Base-by-base conservation (phyloP, 805 yeast species). In the Candida germanica region DNA sequence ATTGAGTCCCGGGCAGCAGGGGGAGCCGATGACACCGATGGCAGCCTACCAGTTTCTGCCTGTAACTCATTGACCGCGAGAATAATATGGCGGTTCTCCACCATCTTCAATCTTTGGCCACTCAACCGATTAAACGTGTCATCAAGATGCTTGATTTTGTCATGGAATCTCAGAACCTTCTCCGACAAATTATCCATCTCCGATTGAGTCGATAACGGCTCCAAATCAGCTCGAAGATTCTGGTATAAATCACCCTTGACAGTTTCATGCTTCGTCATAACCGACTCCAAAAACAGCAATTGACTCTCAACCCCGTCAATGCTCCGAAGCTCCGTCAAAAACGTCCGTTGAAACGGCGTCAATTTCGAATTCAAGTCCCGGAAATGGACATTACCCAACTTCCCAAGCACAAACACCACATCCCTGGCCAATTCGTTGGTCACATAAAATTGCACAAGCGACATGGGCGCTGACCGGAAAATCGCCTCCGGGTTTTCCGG, bases 191-290 rank as follows among this genome's bases (percentile, higher is more conserved):
- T 56, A 42, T 65, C 70, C 52, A 65, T 53, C 25, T 61, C 68
- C 8, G 66, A 53, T 2, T 56, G 33, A 5, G 61, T 33, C 4
- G 69, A 69, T 28, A 65, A 50, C 3, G 79, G 77, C 34, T 75
- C 68, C 48, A 84, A 74, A 41, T 89, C 87, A 3, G 71, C 64
- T 27, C 80, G 42, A 26, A 58, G 42, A 20, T 53, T 52, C 29
- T 53, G 53, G 32, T 40, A 50, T 3, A 50, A 36, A 36, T 61
- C 65, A 5, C 51, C 48, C 33, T 47, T 53, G 5, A 53, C 28
- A 2, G 61, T 53, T 11, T 48, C 48, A 44, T 56, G 58, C 36
- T 59, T 64, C 13, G 28, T 19, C 69, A 67, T 61, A 26, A 53
- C 46, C 5, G 47, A 35, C 33, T 49, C 44, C 12, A 67, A 44